Evolutionary conservation across 2,329 filamentous ascomycete genomes (phyloP), one percentile per base, ranked within the genome.

Genomic region (Nannizziopsis barbatae): DNA sequence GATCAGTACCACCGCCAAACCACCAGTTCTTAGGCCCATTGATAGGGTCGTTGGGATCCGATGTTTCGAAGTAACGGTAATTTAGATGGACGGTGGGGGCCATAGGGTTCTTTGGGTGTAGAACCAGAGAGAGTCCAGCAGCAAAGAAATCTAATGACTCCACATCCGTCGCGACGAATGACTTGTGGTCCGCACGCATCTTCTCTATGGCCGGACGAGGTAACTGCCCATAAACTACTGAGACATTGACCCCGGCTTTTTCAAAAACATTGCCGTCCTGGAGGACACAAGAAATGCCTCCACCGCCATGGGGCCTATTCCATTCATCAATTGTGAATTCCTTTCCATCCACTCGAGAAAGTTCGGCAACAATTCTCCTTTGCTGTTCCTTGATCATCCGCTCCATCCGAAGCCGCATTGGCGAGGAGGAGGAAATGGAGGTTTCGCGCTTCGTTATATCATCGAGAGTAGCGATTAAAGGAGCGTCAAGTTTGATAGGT

Each of bases 381-480:
- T 98, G 92, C 60, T 96, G 86, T 58, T 88, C 79, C 66, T 92
- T 92, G 67, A 96, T 93, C 64, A 96, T 85, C 60, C 86, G 80
- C 69, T 98, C 92, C 92, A 98, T 96, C 54, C 90, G 86, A 50
- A 98, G 76, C 48, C 92, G 88, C 90, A 98, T 96, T 1, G 92
- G 89, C 11, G 90, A 95, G 58, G 81, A 74, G 50, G 81, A 76
- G 42, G 75, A 83, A 43, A 96, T 76, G 54, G 80, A 79, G 49
- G 79, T 76, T 65, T 92, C 84, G 53, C 84, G 81, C 69, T 92
- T 95, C 57, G 79, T 76, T 53, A 87, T 75, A 55, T 79, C 80
- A 66, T 96, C 92, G 59, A 86, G 80, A 62, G 95, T 86, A 58
- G 87, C 88, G 56, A 95, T 85, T 36, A 83, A 77, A 27, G 84